Evolutionary conservation across 73 alveolate species (phyloP), one percentile per base, ranked within the genome.

Genomic region (Paramecium bursaria): DNA sequence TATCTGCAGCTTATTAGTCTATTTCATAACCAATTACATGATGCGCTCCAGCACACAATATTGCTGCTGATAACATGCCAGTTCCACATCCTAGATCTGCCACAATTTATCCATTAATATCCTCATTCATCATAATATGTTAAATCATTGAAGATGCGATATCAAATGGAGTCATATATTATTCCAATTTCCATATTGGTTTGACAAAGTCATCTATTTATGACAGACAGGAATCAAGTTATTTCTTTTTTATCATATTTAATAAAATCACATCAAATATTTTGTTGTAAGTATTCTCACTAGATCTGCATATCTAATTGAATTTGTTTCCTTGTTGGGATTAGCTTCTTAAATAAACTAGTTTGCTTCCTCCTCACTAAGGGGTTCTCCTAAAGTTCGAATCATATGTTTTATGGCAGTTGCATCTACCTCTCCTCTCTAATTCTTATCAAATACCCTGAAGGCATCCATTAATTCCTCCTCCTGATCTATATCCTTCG

Each of bases 291-390:
- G 31, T 21, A 61, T 21, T 61, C 42, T 61, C 50, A 61, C 80
- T 33, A 61, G 42, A 54, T 61, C 80, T 61, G 31, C 52, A 61
- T 61, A 61, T 17, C 80, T 61, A 46, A 61, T 61, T 35, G 17
- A 33, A n/a, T n/a, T n/a, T 13, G 21, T 19, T 19, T 61, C 80
- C 31, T 61, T 61, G 42, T 61, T 54, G 15, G 80, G 80, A 35
- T 61, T 61, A 10, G 80, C 80, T 53, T 77, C 86, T 26, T 75
- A 73, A 21, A 75, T 75, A 52, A 93, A 86, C 49, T 93, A 91
- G 48, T 92, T 93, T 5, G 93, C 87, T 67, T 91, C 93, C 30
- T 90, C 94, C 25, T 93, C 98, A 35, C 74, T 55, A 90, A 93
- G 85, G 47, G 90, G 86, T 55, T 93, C 98, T 48, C 96, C 96